A percentile compares a stretch with the other conserved stretches of the same genome.
Conservation (phyloP, 2,329 filamentous ascomycete genomes). For the Byssochlamys sp. region DNA sequence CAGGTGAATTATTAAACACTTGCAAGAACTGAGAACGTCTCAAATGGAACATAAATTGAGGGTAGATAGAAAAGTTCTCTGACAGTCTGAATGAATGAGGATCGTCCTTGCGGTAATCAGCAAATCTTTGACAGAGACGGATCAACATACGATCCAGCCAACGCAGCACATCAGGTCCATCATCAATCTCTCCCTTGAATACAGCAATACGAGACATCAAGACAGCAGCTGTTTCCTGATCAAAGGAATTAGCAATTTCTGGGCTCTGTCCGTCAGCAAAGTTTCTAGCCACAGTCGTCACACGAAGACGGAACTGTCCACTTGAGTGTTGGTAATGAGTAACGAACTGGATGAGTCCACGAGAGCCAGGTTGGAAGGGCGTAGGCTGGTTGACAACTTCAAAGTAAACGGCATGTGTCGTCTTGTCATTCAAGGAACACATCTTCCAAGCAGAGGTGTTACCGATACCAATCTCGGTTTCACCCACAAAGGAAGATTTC, state of each 20-base stretch:
- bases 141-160: constrained; percentile 99
- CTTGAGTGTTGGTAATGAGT: constrained; percentile 98
- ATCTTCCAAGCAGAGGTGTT: constrained; percentile 99
- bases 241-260: constrained; percentile 90
- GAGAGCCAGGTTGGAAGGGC: constrained; percentile 72
- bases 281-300: constrained; percentile 85
- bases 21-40: constrained; percentile 94
- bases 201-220: constrained; percentile 97
- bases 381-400: constrained; percentile 89
- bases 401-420: constrained; percentile 94
- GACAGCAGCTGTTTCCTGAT: constrained; percentile 93
- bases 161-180: constrained; percentile 91
- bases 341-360: constrained; percentile 94
- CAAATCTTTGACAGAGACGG: constrained; percentile 86
- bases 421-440: constrained; percentile 89
- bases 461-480: constrained; percentile 95
- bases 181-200: constrained; percentile 96
- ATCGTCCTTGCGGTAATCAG: constrained; percentile 96
- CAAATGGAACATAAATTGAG: constrained; percentile 99
- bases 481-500: constrained; percentile 90
- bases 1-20: constrained; percentile 98
- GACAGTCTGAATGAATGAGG: constrained; percentile 92
- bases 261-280: constrained; percentile 88
- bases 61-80: constrained; percentile 98
- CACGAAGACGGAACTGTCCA: constrained; percentile 88